A percentile compares a stretch with the other conserved stretches of the same genome.
Evolutionary conservation across 23 red algal species (phyloP).

Genomic region (Gracilaria domingensis): DNA sequence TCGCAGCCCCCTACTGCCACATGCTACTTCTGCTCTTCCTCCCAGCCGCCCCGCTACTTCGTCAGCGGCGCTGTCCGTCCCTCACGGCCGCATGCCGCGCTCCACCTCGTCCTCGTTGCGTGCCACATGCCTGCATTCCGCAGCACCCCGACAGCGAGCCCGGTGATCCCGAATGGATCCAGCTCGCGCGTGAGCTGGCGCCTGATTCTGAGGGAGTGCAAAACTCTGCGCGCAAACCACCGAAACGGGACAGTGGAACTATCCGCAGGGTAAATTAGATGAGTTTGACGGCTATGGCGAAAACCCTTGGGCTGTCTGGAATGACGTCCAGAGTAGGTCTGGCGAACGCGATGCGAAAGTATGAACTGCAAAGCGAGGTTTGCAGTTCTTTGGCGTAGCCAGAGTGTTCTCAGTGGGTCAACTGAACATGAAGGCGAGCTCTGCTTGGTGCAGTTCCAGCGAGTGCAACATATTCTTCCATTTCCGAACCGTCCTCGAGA

Average conservation of each 20-base stretch:
- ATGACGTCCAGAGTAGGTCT: background rate
- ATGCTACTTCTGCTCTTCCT: conserved; percentile 16
- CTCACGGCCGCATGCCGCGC: background rate
- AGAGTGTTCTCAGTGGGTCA: background rate
- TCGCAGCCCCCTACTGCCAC: background rate
- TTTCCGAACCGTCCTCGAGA: background rate
- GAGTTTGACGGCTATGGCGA: background rate
- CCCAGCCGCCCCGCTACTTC: conserved; percentile 2
- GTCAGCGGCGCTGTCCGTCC: background rate
- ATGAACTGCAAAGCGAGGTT: too few species aligned
- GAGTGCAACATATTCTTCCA: background rate
- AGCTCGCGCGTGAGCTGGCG: conserved; percentile 49
- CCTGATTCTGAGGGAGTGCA: conserved; percentile 3
- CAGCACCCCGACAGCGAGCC: background rate
- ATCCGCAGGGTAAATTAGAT: conserved; percentile 4
- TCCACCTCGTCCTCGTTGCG: background rate
- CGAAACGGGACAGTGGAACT: conserved; percentile 21
- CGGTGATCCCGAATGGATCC: conserved; percentile 47
- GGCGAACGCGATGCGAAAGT: too few species aligned
- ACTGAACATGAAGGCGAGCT: background rate
- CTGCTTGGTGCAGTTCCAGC: background rate
- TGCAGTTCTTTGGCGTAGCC: background rate
- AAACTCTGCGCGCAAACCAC: background rate
- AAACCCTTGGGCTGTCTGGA: conserved; percentile 44
- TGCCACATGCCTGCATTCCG: background rate